A percentile compares a stretch with the other conserved stretches of the same genome.
phyloP scores from a whole-genome alignment of 495 filamentous ascomycete genomes.

The Venustampulla echinocandica region DNA sequence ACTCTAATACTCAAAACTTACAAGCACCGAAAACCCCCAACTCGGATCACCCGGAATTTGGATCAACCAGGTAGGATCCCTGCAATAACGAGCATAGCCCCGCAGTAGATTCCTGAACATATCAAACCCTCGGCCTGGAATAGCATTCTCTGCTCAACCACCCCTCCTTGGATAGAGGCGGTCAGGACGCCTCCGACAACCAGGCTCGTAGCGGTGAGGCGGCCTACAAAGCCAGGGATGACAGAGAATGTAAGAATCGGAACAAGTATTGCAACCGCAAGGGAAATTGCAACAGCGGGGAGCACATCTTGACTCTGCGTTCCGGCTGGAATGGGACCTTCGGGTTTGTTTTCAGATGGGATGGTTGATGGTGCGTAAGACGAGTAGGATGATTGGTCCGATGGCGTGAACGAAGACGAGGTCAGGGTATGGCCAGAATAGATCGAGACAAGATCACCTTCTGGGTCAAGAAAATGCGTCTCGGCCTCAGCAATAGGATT shows the following conservation, averaged over 20 bases:
- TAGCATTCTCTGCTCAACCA: conserved; percentile 18
- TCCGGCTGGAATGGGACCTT: not conserved
- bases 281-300: conserved; percentile 38
- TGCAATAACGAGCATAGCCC: conserved; percentile 35
- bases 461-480: conserved; percentile 56
- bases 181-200: conserved; percentile 26
- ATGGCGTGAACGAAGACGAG: conserved; percentile 5
- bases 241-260: conserved; percentile 51
- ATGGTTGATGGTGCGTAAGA: not conserved
- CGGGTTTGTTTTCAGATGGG: not conserved
- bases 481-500: conserved; percentile 58
- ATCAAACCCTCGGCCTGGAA: conserved; percentile 25
- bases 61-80: conserved; percentile 26
- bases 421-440: conserved; percentile 8
- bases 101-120: conserved; percentile 32
- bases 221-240: conserved; percentile 44
- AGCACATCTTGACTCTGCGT: conserved; percentile 3
- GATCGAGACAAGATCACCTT: conserved; percentile 59
- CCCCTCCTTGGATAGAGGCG: conserved; percentile 25
- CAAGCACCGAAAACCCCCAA: not conserved
- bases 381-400: conserved; percentile 2
- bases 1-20: not conserved
- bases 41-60: not conserved
- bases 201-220: conserved; percentile 41
- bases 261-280: conserved; percentile 46